Conservation (phyloP, 1,284 basidiomycete genomes). For the Ustilago shanxiensis region DNA sequence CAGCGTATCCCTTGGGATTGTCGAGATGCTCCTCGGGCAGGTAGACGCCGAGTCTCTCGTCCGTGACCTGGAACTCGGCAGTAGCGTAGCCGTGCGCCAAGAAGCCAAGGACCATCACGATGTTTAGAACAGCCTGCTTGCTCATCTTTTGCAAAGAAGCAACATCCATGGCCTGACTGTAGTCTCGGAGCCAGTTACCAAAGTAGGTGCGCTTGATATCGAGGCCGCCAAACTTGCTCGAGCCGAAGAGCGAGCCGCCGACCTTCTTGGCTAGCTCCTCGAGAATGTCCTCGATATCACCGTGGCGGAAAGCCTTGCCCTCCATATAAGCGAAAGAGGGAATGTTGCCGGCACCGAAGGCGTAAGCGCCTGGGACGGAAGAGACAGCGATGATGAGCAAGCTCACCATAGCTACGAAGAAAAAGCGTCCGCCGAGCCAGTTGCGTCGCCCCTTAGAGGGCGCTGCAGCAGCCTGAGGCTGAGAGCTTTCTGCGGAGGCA, state of each 20-base stretch:
- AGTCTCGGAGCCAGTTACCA: slow-evolving; percentile 64
- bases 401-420: slow-evolving; percentile 44
- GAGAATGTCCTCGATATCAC: slow-evolving; percentile 63
- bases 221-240: slow-evolving; percentile 64
- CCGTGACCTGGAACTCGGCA: slow-evolving; percentile 88
- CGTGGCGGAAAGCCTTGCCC: slow-evolving; percentile 64
- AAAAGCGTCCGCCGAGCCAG: slow-evolving; percentile 39
- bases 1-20: slow-evolving; percentile 73
- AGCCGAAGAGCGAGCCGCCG: slow-evolving; percentile 52
- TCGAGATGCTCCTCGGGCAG: slow-evolving; percentile 87
- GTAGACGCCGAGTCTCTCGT: slow-evolving; percentile 86
- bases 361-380: slow-evolving; percentile 46
- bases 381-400: slow-evolving; percentile 45
- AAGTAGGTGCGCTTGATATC: slow-evolving; percentile 69
- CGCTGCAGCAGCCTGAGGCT: not conserved
- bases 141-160: slow-evolving; percentile 73
- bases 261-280: slow-evolving; percentile 59
- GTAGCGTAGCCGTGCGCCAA: slow-evolving; percentile 73
- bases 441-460: slow-evolving; percentile 26
- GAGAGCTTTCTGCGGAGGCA: not conserved
- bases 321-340: slow-evolving; percentile 61
- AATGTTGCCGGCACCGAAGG: slow-evolving; percentile 65
- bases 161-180: slow-evolving; percentile 73
- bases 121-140: slow-evolving; percentile 83
- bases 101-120: slow-evolving; percentile 77